Base-by-base conservation (phyloP, 257 asterid species). In the Solanum dulcamara region DNA sequence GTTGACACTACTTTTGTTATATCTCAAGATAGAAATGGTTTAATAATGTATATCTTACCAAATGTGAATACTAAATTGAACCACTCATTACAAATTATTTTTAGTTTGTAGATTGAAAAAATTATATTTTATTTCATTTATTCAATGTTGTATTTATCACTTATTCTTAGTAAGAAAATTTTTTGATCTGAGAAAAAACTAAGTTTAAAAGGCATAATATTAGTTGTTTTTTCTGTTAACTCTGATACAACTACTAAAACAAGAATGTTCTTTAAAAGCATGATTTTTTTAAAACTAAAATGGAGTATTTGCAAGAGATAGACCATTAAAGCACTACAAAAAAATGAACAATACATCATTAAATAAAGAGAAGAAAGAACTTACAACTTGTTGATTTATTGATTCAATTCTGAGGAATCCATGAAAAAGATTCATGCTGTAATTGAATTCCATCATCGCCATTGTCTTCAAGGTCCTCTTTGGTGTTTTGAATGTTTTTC, bases 401-500 rank as follows among this genome's bases (percentile, higher is more conserved):
- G n/a, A n/a, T 24, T 26, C 22, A 13, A 12, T 26, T 62, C 0
- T 62, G 5, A 62, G 5, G 37, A 62, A 62, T 62, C 0, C 1
- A 2, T 62, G 1, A 5, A 13, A 26, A 12, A 1, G 37, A 26
- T 10, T 62, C 4, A 0, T 13, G 37, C 18, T 26, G 13, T 6
- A 2, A 26, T 26, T 12, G 4, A 60, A 10, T 10, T 5, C 0
- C 8, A 24, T 60, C 35, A 24, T 26, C 30, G 0, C 0, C 35
- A 11, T 60, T 12, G 33, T 0, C 13, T 24, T 24, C 17, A 5
- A 60, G 0, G 3, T 4, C 33, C 68, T 24, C 35, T 24, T 60
- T 0, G 0, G 7, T 24, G 7, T 4, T 60, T 3, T 24, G 4
- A 60, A 11, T 4, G 6, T 9, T 0, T 0, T 10, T 60, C 35